phyloP scores from a whole-genome alignment of 371 early-diverging fungal species.

The Nosema bombycis region DNA sequence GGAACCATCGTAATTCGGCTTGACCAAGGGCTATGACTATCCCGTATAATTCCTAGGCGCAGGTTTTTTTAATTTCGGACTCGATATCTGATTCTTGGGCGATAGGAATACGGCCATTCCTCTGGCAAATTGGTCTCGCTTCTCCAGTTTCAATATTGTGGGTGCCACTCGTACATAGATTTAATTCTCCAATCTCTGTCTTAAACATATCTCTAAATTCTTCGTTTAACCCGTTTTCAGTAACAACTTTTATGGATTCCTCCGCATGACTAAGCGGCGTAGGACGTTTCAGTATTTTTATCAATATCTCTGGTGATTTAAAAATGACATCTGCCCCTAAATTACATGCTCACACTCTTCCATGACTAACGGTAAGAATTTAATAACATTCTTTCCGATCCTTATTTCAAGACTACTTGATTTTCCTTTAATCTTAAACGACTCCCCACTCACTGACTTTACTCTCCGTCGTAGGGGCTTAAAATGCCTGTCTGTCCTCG shows the following conservation, averaged over 20 bases:
- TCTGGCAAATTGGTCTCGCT: neutral
- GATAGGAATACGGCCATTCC: neutral
- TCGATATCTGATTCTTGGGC: neutral
- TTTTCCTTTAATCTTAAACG: neutral
- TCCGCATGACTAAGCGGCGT: too few relatives aligned
- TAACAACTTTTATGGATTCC: too few relatives aligned
- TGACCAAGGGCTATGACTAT: conserved; percentile 25
- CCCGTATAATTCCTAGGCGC: conserved; percentile 24
- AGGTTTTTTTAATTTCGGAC: neutral
- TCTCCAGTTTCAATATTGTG: neutral
- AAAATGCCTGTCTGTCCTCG: neutral
- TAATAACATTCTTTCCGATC: neutral
- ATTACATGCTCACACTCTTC: neutral
- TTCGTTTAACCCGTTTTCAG: too few relatives aligned
- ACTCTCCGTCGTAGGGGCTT: neutral
- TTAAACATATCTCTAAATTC: neutral
- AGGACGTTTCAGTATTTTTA: neutral
- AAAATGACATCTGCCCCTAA: neutral
- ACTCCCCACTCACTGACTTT: neutral
- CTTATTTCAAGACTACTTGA: neutral
- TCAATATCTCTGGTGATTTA: neutral
- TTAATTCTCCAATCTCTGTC: neutral
- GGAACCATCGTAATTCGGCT: neutral
- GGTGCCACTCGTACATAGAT: neutral
- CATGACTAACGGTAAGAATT: neutral